Evolutionary conservation across 2,329 filamentous ascomycete genomes (phyloP).

Genomic region (Myriangium duriaei): DNA sequence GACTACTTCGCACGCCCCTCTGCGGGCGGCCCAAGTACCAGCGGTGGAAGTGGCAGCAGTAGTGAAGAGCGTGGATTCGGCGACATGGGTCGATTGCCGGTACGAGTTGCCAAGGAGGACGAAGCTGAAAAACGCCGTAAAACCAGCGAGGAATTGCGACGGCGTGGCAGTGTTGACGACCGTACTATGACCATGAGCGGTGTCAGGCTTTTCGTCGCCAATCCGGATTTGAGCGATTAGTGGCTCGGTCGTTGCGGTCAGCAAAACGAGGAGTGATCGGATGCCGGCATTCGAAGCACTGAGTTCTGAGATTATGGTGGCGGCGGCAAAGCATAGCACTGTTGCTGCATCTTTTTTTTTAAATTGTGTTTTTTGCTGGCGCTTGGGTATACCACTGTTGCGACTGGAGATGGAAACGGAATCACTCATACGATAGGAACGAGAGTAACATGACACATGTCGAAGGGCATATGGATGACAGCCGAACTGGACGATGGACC

Average conservation of each 20-base stretch:
- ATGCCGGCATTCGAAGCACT: too few relatives aligned
- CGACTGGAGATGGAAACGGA: neutral
- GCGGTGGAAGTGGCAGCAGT: slow-evolving; percentile 29
- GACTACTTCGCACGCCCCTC: slow-evolving; percentile 30
- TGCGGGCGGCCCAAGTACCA: slow-evolving; percentile 28
- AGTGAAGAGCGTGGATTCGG: slow-evolving; percentile 41
- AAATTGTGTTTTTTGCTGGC: slow-evolving; percentile 1
- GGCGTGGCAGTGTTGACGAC: slow-evolving; percentile 75
- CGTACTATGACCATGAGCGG: slow-evolving; percentile 58
- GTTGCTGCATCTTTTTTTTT: slow-evolving; percentile 2
- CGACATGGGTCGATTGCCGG: slow-evolving; percentile 38
- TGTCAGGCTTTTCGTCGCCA: slow-evolving; percentile 70
- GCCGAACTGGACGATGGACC: too few relatives aligned
- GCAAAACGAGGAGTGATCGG: too few relatives aligned
- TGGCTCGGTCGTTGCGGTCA: too few relatives aligned
- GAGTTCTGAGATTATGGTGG: neutral
- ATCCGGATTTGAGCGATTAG: slow-evolving; percentile 53
- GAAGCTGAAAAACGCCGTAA: slow-evolving; percentile 48
- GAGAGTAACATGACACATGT: too few relatives aligned
- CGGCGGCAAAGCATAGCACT: slow-evolving; percentile 2
- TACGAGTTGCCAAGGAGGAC: slow-evolving; percentile 27
- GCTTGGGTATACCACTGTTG: slow-evolving; percentile 10
- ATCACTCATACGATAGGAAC: too few relatives aligned
- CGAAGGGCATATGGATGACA: too few relatives aligned
- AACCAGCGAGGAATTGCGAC: slow-evolving; percentile 57